phyloP scores from a whole-genome alignment of 345 rosid genomes.

The Sisymbrium altissimum region DNA sequence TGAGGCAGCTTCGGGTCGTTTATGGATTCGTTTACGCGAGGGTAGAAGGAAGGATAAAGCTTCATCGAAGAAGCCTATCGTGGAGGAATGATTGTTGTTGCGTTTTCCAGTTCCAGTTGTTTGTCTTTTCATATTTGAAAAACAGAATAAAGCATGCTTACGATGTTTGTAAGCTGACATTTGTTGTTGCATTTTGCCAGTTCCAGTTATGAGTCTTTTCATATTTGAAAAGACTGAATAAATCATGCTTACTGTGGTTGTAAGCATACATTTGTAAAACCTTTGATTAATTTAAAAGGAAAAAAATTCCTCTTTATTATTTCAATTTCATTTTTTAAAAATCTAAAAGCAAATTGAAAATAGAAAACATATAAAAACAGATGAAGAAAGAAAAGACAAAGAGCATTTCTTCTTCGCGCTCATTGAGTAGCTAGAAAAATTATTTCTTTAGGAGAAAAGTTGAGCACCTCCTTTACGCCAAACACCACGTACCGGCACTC shows the following conservation, averaged over 20 bases:
- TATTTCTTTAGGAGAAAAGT: conserved; percentile 35
- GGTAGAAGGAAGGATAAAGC: background rate
- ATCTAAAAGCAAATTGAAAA: too few relatives aligned
- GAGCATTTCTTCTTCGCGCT: background rate
- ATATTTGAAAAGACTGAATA: background rate
- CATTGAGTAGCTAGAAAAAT: background rate
- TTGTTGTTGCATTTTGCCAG: too few relatives aligned
- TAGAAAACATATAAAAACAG: background rate
- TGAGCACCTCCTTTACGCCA: conserved; percentile 67
- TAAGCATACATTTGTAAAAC: background rate
- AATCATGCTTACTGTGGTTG: background rate
- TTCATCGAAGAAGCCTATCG: too few relatives aligned
- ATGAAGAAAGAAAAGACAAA: background rate
- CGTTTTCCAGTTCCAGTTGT: too few relatives aligned
- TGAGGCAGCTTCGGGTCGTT: background rate
- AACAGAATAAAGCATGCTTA: background rate
- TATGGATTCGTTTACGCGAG: background rate
- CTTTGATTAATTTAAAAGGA: background rate
- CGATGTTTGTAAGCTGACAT: too few relatives aligned
- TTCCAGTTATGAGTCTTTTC: background rate
- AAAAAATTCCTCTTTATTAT: background rate
- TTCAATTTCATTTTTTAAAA: background rate
- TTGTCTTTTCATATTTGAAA: background rate
- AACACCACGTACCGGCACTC: conserved; percentile 58
- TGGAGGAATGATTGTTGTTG: background rate